These are phyloP conservation scores for Herpetomonas muscarum DNA, from an alignment of 208 protist genomes.

Conservation along the genomic window DNA sequence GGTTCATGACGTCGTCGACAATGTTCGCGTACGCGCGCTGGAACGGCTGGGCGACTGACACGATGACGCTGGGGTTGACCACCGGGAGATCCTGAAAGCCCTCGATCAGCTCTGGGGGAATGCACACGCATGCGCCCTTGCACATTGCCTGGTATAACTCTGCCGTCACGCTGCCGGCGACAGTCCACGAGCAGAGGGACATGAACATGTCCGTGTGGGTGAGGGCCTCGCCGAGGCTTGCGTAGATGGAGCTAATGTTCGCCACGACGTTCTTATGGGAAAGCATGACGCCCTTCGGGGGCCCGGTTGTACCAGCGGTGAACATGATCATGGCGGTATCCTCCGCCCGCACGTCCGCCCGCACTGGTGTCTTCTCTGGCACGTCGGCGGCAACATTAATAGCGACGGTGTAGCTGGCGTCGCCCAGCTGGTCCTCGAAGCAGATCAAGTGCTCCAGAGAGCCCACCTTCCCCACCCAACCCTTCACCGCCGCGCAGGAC, in stretches of 20 bases:
- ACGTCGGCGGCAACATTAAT: constrained; percentile 80
- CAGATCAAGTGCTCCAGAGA: constrained; percentile 81
- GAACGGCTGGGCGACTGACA: constrained; percentile 80
- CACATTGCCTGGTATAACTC: constrained; percentile 88
- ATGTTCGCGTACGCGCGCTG: constrained; percentile 86
- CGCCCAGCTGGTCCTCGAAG: constrained; percentile 84
- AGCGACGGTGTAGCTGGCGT: constrained; percentile 83
- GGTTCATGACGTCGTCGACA: constrained; percentile 86
- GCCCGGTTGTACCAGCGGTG: constrained; percentile 87
- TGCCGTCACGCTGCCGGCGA: constrained; percentile 69
- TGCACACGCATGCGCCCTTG: constrained; percentile 82
- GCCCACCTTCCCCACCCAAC: constrained; percentile 79
- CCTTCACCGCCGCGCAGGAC: constrained; percentile 66
- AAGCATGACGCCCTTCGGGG: constrained; percentile 94
- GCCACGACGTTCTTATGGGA: constrained; percentile 91
- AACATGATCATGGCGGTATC: constrained; percentile 92
- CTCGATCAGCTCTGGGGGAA: constrained; percentile 83
- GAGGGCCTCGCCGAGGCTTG: constrained; percentile 73
- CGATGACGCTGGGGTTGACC: constrained; percentile 84
- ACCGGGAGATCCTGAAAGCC: constrained; percentile 84
- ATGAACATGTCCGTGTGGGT: constrained; percentile 88
- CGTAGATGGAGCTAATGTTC: constrained; percentile 84
- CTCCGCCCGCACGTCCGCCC: constrained; percentile 69
- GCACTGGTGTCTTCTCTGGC: constrained; percentile 52
- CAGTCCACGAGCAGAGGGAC: constrained; percentile 89